Evolutionary conservation across 1,284 basidiomycete genomes (phyloP).

Genomic region (Ganoderma lingzhi): DNA sequence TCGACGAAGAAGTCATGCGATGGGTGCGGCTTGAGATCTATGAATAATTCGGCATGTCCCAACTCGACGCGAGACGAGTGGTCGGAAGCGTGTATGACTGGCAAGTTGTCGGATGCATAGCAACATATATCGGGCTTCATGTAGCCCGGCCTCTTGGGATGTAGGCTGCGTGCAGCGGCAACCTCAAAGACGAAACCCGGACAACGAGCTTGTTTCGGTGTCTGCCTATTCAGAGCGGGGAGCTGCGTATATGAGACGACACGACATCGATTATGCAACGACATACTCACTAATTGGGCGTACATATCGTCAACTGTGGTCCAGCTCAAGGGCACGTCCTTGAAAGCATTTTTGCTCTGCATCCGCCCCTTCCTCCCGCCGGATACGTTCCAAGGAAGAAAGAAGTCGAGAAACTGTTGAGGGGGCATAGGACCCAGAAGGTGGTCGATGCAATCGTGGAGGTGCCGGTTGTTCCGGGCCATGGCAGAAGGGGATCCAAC

Average conservation of each 20-base stretch:
- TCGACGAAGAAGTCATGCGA: not conserved
- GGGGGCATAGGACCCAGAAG: constrained; percentile 19
- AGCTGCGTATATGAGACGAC: not conserved
- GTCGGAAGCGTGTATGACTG: not conserved
- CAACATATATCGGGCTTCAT: constrained; percentile 25
- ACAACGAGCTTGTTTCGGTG: constrained; percentile 15
- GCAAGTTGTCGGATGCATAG: not conserved
- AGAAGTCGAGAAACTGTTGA: not conserved
- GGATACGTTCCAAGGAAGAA: not conserved
- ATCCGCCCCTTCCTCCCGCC: not conserved
- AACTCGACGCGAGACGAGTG: not conserved
- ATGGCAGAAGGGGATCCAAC: constrained; percentile 1
- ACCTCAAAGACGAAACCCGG: constrained; percentile 22
- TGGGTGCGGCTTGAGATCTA: not conserved
- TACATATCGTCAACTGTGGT: not conserved
- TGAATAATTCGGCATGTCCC: not conserved
- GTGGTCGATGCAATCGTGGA: not conserved
- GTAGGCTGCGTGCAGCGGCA: not conserved
- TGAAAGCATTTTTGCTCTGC: constrained; percentile 6
- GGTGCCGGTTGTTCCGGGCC: not conserved
- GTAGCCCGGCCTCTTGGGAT: not conserved
- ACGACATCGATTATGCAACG: not conserved
- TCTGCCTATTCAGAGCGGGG: constrained; percentile 7
- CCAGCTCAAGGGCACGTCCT: not conserved
- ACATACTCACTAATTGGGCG: constrained; percentile 7